phyloP scores from a whole-genome alignment of 2,329 filamentous ascomycete genomes.

The Ceratocystis albifundus region DNA sequence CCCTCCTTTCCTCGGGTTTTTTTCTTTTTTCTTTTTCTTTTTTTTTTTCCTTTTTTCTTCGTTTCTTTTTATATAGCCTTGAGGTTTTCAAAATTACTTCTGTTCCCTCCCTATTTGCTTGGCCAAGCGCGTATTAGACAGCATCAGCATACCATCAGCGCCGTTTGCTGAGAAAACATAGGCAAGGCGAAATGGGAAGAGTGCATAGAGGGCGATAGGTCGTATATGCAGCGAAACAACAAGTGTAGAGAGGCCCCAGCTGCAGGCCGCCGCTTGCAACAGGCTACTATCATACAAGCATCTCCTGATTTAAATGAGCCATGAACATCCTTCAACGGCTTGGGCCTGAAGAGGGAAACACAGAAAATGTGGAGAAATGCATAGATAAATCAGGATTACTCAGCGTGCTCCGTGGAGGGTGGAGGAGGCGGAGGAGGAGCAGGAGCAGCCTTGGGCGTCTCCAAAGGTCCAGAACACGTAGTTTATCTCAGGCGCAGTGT shows the following conservation, averaged over 20 bases:
- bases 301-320: slow-evolving; percentile 11
- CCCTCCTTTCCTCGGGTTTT: no score
- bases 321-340: not conserved
- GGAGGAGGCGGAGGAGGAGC: no score
- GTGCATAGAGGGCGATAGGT: not conserved
- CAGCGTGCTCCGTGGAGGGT: not conserved
- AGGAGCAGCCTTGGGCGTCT: no score
- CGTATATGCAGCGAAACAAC: slow-evolving; percentile 12
- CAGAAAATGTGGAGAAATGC: not conserved
- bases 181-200: not conserved
- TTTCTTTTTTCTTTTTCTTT: no score
- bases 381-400: not conserved
- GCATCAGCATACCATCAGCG: not conserved
- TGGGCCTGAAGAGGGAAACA: not conserved
- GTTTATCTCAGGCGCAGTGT: not conserved
- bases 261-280: slow-evolving; percentile 9
- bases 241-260: slow-evolving; percentile 1
- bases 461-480: not conserved
- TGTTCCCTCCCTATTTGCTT: not conserved
- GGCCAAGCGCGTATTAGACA: not conserved
- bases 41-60: no score
- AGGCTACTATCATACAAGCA: not conserved
- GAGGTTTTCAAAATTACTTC: no score
- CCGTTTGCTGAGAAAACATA: slow-evolving; percentile 1
- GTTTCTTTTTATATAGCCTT: no score